Evolutionary conservation across 306 rosid species (phyloP), one percentile per base, ranked within the genome.

Genomic region (Sophora flavescens): DNA sequence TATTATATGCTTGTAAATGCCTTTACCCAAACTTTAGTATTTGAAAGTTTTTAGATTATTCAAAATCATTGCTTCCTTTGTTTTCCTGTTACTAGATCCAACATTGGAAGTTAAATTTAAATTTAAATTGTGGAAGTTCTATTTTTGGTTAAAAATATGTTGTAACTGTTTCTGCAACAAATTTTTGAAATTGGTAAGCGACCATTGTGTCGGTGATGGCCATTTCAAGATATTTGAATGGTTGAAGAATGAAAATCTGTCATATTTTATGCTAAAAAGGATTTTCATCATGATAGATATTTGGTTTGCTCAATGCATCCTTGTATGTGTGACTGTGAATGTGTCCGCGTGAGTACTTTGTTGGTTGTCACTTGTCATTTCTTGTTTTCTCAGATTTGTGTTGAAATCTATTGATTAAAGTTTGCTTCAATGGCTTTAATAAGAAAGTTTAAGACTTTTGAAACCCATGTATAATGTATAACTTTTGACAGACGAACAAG

Each of bases 361-460:
- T 53, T 17, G 28, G 22, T 22, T 22, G 22, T 22, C 22, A 22
- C 22, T 22, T 22, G 22, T 53, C 28, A 6, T 17, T 7, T 54
- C 1, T 54, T 18, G 12, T 54, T 17, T 18, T 54, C 32, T 17
- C 14, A 7, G 61, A 6, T 54, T 8, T 54, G 33, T 54, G 33
- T 54, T 18, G 56, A 17, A 8, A 6, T 54, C 30, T 54, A 8
- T 18, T 54, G 8, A 7, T 54, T 54, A 18, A 54, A 8, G 33
- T 54, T 54, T 45, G 52, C 65, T 70, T 70, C 38, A 18, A 8
- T 18, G 45, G n/a, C n/a, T n/a, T n/a, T n/a, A n/a, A n/a, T 52
- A 17, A 16, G 17, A 51, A 36, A 33, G 50, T 11, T 33, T 10
- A 51, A 70, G 63, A 35, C 50, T 70, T 51, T 50, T 52, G 22